A percentile compares a stretch with the other conserved stretches of the same genome.
These are phyloP conservation scores for Podospora pseudocomata DNA, from an alignment of 495 filamentous ascomycete genomes.

Conservation along the genomic window DNA sequence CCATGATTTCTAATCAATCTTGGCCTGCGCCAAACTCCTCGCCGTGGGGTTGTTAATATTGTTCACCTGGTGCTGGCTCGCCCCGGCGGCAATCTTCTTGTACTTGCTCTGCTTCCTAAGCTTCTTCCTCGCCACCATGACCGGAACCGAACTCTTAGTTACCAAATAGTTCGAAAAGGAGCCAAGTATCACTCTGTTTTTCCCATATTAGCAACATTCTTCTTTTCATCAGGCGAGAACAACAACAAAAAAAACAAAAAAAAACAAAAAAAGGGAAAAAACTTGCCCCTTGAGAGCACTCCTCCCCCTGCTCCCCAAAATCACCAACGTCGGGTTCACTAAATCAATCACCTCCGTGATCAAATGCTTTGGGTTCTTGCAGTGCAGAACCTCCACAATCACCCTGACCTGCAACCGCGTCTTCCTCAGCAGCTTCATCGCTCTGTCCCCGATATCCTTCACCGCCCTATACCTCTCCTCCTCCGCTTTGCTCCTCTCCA, in stretches of 20 bases:
- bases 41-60: constrained; percentile 62
- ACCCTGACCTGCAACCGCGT: constrained; percentile 87
- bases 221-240: constrained; percentile 5
- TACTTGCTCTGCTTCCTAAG: constrained; percentile 71
- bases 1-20: constrained; percentile 54
- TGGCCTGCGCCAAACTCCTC: constrained; percentile 60
- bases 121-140: constrained; percentile 85
- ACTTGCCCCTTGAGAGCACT: constrained; percentile 90
- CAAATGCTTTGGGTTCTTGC: constrained; percentile 88
- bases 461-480: constrained; percentile 73
- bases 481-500: constrained; percentile 56
- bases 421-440: constrained; percentile 79
- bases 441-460: constrained; percentile 70
- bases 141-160: constrained; percentile 91
- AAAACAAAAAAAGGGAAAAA: neutral
- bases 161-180: constrained; percentile 97
- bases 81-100: constrained; percentile 45
- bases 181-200: constrained; percentile 73
- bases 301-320: constrained; percentile 83
- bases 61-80: constrained; percentile 60
- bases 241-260: no score
- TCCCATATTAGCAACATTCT: neutral
- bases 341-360: constrained; percentile 89
- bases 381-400: constrained; percentile 94
- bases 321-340: constrained; percentile 85